Base-by-base conservation (phyloP, 2,329 filamentous ascomycete species). In the Verruconis gallopava region DNA sequence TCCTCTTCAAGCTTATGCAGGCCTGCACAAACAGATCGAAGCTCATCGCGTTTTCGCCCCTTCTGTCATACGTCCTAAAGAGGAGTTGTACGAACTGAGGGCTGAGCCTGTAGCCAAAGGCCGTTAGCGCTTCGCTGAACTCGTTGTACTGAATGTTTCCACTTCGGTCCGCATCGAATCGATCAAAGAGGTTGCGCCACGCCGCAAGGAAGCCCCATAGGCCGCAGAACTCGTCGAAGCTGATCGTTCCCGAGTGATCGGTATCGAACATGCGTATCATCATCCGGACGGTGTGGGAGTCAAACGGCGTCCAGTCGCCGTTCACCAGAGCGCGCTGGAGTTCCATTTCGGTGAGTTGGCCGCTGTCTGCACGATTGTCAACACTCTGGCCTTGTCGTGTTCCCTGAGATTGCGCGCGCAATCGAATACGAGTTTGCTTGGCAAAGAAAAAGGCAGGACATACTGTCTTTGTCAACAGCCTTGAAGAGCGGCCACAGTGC, bases 241-340 rank as follows among this genome's bases (percentile, higher is more conserved):
- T 86, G 59, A 98, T 93, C 12, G 81, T 83, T 40, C 88, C 86
- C 47, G 75, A 82, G 52, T 84, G 81, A 63, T 95, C 84, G 45
- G 81, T 84, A 65, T 96, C 89, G 64, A 98, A 98, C 91, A 98
- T 96, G 57, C 88, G 82, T 51, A 98, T 95, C 88, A 98, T 95
- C 85, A 96, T 94, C 55, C 81, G 81, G 49, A 96, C 88, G 1
- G 91, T 98, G 53, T 94, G 83, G 3, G 79, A 73, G 62, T 98
- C 88, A 60, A 98, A 98, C 3, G 85, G 76, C 1, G 85, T 85
- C 76, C 85, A 95, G 69, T 98, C 91, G 43, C 88, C 89, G 57
- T 98, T 98, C 46, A 96, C 88, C 4, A 98, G 77, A 15, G 91
- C 91, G 1, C 83, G 80, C 6, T 84, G 81, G 33, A 98, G 78